phyloP scores from a whole-genome alignment of 768 basidiomycete genomes.

The Dacryopinax spathularia region DNA sequence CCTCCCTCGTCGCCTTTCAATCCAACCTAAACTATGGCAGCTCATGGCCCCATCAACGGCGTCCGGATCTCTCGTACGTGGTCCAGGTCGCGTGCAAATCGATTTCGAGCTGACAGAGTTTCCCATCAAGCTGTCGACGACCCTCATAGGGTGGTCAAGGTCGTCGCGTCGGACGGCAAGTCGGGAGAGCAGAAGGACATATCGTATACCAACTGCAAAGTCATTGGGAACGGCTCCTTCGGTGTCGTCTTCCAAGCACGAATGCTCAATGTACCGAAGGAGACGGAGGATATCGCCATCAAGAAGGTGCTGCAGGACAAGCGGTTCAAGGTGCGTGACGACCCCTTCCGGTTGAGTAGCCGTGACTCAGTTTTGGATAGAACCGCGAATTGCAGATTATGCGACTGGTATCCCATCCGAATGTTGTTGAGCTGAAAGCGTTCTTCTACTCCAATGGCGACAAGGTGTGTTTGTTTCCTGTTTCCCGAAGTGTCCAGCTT shows the following conservation, averaged over 20 bases:
- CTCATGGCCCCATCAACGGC: slow-evolving; percentile 62
- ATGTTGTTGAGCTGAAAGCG: slow-evolving; percentile 91
- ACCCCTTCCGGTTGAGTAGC: neutral
- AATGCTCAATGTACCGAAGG: slow-evolving; percentile 51
- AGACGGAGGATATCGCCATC: slow-evolving; percentile 85
- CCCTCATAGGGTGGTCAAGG: slow-evolving; percentile 90
- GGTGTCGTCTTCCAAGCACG: slow-evolving; percentile 97
- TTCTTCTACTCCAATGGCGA: slow-evolving; percentile 99
- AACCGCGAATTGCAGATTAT: slow-evolving; percentile 99
- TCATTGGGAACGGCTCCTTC: slow-evolving; percentile 97
- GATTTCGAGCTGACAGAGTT: neutral
- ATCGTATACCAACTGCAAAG: slow-evolving; percentile 93
- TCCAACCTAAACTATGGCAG: slow-evolving; percentile 8
- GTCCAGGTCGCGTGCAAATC: neutral
- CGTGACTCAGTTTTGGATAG: slow-evolving; percentile 29
- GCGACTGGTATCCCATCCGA: slow-evolving; percentile 90
- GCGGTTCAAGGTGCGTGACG: slow-evolving; percentile 85
- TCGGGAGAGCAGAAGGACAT: slow-evolving; percentile 74
- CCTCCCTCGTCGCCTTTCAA: neutral
- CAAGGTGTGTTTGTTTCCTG: slow-evolving; percentile 48
- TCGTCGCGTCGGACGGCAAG: slow-evolving; percentile 91
- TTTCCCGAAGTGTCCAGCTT: neutral
- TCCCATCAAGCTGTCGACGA: slow-evolving; percentile 45
- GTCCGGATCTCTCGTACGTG: slow-evolving; percentile 73
- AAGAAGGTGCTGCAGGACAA: slow-evolving; percentile 99